Evolutionary conservation across 2,329 filamentous ascomycete species (phyloP).

Genomic region (Trichoderma polysporum): DNA sequence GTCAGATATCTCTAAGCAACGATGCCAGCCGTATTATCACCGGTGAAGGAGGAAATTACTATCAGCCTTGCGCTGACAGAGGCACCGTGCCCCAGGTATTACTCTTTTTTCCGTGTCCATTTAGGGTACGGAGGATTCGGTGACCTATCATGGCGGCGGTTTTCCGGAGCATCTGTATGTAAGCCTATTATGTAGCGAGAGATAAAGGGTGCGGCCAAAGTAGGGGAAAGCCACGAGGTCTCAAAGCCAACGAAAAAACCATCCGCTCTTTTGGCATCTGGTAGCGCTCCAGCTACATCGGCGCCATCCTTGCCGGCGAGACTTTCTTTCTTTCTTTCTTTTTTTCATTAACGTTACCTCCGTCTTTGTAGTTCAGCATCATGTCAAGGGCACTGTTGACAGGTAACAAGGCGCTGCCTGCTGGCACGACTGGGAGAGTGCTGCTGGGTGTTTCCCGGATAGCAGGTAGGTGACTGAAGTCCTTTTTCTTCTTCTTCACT

Average conservation of each 20-base stretch:
- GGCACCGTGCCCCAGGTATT: neutral
- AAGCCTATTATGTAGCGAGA: neutral
- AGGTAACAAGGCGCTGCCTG: conserved; percentile 6
- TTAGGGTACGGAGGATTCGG: neutral
- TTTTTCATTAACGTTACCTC: neutral
- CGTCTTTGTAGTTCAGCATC: conserved; percentile 24
- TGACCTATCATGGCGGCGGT: neutral
- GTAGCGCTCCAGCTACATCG: neutral
- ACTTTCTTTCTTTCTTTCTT: neutral
- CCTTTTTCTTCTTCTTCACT: neutral
- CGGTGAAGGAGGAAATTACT: conserved; percentile 1
- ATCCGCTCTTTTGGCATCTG: neutral
- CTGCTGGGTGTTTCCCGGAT: conserved; percentile 7
- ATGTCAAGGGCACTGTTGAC: conserved; percentile 17
- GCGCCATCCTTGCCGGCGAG: neutral
- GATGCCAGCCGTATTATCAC: neutral
- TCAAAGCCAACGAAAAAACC: neutral
- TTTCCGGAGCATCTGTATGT: neutral
- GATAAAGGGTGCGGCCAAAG: conserved; percentile 3
- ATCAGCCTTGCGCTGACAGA: conserved; percentile 4
- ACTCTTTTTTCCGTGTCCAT: neutral
- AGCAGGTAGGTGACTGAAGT: conserved; percentile 7
- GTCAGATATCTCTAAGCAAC: neutral
- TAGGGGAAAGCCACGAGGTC: neutral
- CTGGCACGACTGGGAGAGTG: neutral